Evolutionary conservation across 2,329 filamentous ascomycete species (phyloP).

Genomic region (Daldinia eschscholtzii): DNA sequence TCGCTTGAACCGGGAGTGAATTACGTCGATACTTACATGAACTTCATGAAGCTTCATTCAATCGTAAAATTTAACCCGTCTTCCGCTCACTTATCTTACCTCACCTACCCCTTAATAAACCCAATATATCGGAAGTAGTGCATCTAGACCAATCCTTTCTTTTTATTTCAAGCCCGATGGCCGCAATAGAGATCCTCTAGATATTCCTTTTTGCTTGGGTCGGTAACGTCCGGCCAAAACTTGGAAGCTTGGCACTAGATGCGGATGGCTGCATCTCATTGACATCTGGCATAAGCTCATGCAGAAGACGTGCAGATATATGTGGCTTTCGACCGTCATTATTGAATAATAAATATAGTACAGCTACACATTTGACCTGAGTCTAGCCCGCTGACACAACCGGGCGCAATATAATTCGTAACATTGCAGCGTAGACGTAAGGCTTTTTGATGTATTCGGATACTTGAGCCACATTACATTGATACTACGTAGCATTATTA

Average conservation of each 20-base stretch:
- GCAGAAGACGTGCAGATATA: slow-evolving; percentile 1
- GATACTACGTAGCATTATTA: background rate
- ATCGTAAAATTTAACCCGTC: background rate
- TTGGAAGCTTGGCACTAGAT: slow-evolving; percentile 6
- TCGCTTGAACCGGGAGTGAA: background rate
- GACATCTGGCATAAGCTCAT: slow-evolving; percentile 10
- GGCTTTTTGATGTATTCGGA: background rate
- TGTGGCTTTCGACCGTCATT: background rate
- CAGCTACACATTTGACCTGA: background rate
- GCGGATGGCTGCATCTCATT: slow-evolving; percentile 7
- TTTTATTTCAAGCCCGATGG: background rate
- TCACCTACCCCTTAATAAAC: background rate
- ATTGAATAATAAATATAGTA: slow-evolving; percentile 10
- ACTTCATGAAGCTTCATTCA: background rate
- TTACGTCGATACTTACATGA: background rate
- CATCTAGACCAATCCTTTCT: background rate
- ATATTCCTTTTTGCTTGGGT: background rate
- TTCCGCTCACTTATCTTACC: background rate
- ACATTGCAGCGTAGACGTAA: slow-evolving; percentile 2
- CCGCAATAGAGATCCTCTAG: background rate
- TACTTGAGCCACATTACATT: background rate
- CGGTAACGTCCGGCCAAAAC: background rate
- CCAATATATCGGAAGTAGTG: background rate
- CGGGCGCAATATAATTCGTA: background rate
- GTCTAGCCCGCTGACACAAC: background rate